phyloP scores from a whole-genome alignment of 2,329 filamentous ascomycete genomes.

The Orbilia javanica region DNA sequence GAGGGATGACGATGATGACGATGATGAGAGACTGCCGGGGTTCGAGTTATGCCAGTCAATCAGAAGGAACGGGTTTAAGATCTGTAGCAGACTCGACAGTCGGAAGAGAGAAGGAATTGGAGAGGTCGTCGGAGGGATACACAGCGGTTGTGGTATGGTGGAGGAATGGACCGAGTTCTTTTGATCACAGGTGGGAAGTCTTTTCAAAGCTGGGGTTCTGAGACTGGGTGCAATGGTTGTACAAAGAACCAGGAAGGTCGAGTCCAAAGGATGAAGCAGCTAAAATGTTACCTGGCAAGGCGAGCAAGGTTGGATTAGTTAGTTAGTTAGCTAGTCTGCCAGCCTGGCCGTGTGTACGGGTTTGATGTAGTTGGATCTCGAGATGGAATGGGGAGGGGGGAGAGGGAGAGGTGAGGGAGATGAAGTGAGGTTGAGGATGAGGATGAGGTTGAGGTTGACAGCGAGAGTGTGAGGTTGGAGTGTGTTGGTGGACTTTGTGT shows the following conservation, averaged over 20 bases:
- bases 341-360: background rate
- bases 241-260: conserved; percentile 37
- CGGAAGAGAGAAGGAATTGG: background rate
- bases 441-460: conserved; percentile 1
- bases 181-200: conserved; percentile 40
- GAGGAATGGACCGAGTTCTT: conserved; percentile 39
- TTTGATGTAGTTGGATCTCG: background rate
- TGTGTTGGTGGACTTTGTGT: conserved; percentile 21
- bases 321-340: background rate
- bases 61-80: conserved; percentile 15
- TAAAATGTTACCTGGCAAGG: conserved; percentile 15
- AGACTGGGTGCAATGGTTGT: conserved; percentile 36
- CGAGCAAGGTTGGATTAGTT: conserved; percentile 11
- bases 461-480: conserved; percentile 26
- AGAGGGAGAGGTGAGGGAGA: background rate
- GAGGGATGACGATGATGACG: background rate
- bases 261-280: conserved; percentile 18
- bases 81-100: conserved; percentile 1
- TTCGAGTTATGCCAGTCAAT: conserved; percentile 1
- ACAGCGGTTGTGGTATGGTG: conserved; percentile 39
- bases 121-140: conserved; percentile 40
- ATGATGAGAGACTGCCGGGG: background rate
- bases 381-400: background rate
- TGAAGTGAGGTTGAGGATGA: conserved; percentile 13
- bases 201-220: conserved; percentile 23